Evolutionary conservation across 257 asterid species (phyloP).

Genomic region (Mitragyna speciosa): DNA sequence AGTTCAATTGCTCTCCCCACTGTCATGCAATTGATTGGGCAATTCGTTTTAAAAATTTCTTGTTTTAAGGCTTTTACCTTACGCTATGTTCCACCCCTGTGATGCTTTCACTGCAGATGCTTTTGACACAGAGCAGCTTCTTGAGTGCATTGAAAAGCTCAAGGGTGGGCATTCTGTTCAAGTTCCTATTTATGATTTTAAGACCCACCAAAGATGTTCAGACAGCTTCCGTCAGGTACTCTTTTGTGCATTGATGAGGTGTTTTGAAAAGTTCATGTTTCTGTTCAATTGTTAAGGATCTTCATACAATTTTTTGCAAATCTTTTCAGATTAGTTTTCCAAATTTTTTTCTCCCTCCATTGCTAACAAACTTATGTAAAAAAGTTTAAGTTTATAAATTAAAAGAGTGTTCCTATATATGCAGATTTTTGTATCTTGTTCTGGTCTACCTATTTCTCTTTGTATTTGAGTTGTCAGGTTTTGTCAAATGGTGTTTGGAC

Average conservation of each 20-base stretch:
- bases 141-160: slow-evolving; percentile 76
- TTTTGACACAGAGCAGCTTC: slow-evolving; percentile 95
- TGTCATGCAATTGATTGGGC: neutral
- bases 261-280: neutral
- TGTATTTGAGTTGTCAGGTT: neutral
- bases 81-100: neutral
- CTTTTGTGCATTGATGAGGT: neutral
- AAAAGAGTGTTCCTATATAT: neutral
- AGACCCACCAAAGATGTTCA: slow-evolving; percentile 80
- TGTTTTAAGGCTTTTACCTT: slow-evolving; percentile 11
- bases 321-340: neutral
- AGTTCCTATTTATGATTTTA: slow-evolving; percentile 91
- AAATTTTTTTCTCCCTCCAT: neutral
- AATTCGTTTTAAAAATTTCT: neutral
- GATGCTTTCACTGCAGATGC: slow-evolving; percentile 62
- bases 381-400: neutral
- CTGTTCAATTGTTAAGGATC: neutral
- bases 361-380: neutral
- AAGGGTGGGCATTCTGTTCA: slow-evolving; percentile 76
- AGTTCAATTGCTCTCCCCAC: slow-evolving; percentile 6
- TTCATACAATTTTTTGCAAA: neutral
- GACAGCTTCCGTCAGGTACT: slow-evolving; percentile 92
- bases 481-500: neutral
- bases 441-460: neutral
- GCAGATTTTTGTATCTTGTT: neutral